phyloP scores from a whole-genome alignment of 2,329 filamentous ascomycete species.

The Escovopsis sp. region DNA sequence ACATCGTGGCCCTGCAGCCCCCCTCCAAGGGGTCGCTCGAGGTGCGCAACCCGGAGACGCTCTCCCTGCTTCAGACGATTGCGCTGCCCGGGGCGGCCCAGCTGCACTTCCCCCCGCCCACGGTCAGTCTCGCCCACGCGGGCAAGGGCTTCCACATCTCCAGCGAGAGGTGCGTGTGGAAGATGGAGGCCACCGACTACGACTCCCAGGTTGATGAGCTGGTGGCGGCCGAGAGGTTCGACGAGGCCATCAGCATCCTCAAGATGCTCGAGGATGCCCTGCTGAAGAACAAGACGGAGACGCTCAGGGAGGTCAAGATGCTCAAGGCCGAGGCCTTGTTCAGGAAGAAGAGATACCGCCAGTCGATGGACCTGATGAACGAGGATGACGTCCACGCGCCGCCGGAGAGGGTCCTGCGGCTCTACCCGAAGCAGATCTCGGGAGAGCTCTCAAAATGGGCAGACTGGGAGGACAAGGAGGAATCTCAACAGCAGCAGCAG shows the following conservation, averaged over 20 bases:
- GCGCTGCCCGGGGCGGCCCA: constrained; percentile 67
- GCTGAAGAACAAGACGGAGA: constrained; percentile 64
- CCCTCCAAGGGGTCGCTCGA: constrained; percentile 74
- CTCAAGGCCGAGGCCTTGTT: constrained; percentile 81
- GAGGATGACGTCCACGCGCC: constrained; percentile 75
- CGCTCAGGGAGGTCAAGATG: constrained; percentile 76
- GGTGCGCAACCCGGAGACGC: constrained; percentile 80
- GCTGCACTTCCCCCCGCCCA: constrained; percentile 83
- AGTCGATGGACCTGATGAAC: constrained; percentile 77
- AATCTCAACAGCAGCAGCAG: constrained; percentile 19
- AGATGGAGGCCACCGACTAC: constrained; percentile 88
- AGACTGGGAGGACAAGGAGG: constrained; percentile 24
- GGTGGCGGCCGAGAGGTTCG: constrained; percentile 56
- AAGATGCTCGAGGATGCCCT: constrained; percentile 86
- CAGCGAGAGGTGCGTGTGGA: constrained; percentile 85
- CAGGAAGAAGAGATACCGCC: constrained; percentile 64
- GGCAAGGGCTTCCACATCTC: constrained; percentile 91
- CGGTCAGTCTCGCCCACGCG: constrained; percentile 84
- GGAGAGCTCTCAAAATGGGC: constrained; percentile 56
- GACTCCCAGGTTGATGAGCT: constrained; percentile 78
- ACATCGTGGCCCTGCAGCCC: constrained; percentile 74
- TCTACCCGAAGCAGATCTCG: constrained; percentile 75
- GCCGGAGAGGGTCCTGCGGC: constrained; percentile 69
- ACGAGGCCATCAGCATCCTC: constrained; percentile 84
- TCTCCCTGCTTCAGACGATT: constrained; percentile 80